Evolutionary conservation across 306 rosid species (phyloP).

Genomic region (Crotalaria pallida): DNA sequence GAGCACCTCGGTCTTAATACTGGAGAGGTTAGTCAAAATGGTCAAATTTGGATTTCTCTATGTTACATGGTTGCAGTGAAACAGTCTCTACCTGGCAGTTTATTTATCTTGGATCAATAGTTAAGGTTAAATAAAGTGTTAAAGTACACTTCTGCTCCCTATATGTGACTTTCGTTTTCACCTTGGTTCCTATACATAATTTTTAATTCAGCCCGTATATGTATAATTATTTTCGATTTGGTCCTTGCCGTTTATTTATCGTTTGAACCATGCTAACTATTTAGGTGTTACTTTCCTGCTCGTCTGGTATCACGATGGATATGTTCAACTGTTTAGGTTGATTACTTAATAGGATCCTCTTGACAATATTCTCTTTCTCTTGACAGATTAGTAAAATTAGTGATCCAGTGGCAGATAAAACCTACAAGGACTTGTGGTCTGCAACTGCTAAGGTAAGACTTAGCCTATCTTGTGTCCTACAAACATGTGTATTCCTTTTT

Average conservation of each 20-base stretch:
- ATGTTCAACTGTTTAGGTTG: background rate
- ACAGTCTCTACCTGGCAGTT: background rate
- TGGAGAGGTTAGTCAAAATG: conserved; percentile 55
- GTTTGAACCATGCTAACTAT: background rate
- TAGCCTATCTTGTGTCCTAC: background rate
- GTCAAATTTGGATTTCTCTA: background rate
- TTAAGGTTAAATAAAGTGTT: too few species aligned
- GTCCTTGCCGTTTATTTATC: too few species aligned
- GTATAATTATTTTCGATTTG: too few species aligned
- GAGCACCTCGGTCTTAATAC: conserved; percentile 87
- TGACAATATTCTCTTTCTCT: background rate
- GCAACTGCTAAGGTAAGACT: conserved; percentile 83
- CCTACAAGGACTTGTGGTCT: conserved; percentile 84
- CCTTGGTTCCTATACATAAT: too few species aligned
- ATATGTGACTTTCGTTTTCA: too few species aligned
- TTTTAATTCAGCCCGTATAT: too few species aligned
- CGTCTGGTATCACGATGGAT: background rate
- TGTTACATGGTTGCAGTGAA: background rate
- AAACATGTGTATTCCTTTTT: background rate
- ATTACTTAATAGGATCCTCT: background rate
- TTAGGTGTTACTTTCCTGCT: background rate
- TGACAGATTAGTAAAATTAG: conserved; percentile 50
- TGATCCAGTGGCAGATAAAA: conserved; percentile 76
- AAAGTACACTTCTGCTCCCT: too few species aligned
- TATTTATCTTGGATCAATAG: background rate